Evolutionary conservation across 2,329 filamentous ascomycete genomes (phyloP).

Genomic region (Pyrenophora tritici-repentis): DNA sequence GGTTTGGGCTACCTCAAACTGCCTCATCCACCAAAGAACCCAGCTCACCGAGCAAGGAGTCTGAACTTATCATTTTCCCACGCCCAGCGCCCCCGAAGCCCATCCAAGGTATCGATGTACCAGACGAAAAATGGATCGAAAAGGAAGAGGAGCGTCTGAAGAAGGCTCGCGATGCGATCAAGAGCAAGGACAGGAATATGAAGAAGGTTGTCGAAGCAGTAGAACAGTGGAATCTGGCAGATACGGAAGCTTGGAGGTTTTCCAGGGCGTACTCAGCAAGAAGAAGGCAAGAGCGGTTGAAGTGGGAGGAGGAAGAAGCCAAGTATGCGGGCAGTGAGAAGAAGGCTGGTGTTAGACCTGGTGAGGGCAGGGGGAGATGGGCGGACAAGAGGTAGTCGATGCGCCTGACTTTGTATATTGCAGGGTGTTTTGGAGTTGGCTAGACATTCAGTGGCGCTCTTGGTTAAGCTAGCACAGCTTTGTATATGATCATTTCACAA

Average conservation of each 20-base stretch:
- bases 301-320: conserved; percentile 73
- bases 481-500: no score
- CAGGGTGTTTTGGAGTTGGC: neutral
- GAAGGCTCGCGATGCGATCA: conserved; percentile 53
- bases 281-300: conserved; percentile 63
- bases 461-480: no score
- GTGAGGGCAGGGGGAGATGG: conserved; percentile 45
- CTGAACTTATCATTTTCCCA: conserved; percentile 54
- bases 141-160: conserved; percentile 63
- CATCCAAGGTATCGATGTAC: conserved; percentile 56
- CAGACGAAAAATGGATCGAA: conserved; percentile 58
- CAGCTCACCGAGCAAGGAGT: conserved; percentile 62
- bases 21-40: conserved; percentile 60
- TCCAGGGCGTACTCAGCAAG: conserved; percentile 69
- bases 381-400: conserved; percentile 13
- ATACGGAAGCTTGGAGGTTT: conserved; percentile 80
- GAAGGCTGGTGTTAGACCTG: conserved; percentile 54
- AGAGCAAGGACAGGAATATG: conserved; percentile 39
- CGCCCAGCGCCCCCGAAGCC: conserved; percentile 55
- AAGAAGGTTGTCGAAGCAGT: conserved; percentile 48
- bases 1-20: conserved; percentile 74
- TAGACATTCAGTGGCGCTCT: no score
- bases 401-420: neutral
- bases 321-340: conserved; percentile 66
- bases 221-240: conserved; percentile 64